These are phyloP conservation scores for Mycosarcoma mackinlayi DNA, from an alignment of 1,284 basidiomycete species.

Conservation along the genomic window DNA sequence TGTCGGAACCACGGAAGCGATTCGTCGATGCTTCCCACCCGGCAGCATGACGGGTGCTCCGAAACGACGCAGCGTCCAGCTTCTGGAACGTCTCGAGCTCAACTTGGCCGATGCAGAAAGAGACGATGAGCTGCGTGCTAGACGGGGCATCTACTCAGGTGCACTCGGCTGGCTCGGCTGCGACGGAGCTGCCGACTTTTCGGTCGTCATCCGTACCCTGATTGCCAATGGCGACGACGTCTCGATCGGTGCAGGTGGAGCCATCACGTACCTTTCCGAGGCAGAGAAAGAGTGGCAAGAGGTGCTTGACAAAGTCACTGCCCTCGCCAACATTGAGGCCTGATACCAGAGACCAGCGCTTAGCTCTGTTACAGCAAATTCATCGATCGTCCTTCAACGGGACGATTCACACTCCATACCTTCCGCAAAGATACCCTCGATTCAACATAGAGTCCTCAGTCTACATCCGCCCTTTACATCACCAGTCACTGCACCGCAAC, in stretches of 20 bases:
- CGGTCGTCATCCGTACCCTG: constrained; percentile 94
- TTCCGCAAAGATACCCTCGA: constrained; percentile 1
- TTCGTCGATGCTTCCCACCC: constrained; percentile 75
- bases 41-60: constrained; percentile 98
- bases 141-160: constrained; percentile 84
- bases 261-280: constrained; percentile 92
- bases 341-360: neutral
- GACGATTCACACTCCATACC: neutral
- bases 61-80: constrained; percentile 90
- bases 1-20: constrained; percentile 76
- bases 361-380: too few species aligned
- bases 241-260: constrained; percentile 87
- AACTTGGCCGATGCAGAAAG: constrained; percentile 29
- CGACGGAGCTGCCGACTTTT: constrained; percentile 89
- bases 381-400: constrained; percentile 18
- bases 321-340: constrained; percentile 38
- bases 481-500: neutral
- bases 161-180: constrained; percentile 88
- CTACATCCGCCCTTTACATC: too few species aligned
- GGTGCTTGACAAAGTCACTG: constrained; percentile 79
- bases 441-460: constrained; percentile 19
- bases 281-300: constrained; percentile 92
- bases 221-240: constrained; percentile 77
- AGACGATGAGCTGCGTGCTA: constrained; percentile 24
- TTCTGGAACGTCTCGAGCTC: constrained; percentile 82